Conservation (phyloP, 148 eudicot species). For the Simmondsia chinensis region DNA sequence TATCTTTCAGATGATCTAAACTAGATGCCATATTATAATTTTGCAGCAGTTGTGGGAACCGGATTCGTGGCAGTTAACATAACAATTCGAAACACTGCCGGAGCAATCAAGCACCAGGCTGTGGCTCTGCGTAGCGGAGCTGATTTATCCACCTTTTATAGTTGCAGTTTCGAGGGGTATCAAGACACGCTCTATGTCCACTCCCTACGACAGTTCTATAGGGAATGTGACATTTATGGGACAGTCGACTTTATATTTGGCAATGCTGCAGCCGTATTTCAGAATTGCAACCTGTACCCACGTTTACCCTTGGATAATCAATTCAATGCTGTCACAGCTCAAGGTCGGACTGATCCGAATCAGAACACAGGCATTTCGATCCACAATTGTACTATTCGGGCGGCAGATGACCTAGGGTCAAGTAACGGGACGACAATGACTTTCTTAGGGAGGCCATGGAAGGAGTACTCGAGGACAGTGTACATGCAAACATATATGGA, state of each 20-base stretch:
- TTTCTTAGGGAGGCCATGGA: constrained; percentile 78
- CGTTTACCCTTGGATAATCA: constrained; percentile 45
- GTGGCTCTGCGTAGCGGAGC: constrained; percentile 74
- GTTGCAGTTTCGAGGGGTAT: constrained; percentile 76
- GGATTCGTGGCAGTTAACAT: constrained; percentile 57
- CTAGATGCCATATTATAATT: background rate
- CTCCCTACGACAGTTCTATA: constrained; percentile 65
- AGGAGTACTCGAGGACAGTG: constrained; percentile 50
- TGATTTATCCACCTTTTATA: constrained; percentile 63
- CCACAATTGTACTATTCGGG: constrained; percentile 45
- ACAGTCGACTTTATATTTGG: constrained; percentile 90
- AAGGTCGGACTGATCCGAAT: constrained; percentile 62
- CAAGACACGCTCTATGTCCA: constrained; percentile 82
- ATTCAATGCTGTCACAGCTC: constrained; percentile 79
- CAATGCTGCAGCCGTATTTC: constrained; percentile 64
- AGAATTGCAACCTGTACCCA: constrained; percentile 59
- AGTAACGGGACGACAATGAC: constrained; percentile 23
- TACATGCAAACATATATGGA: constrained; percentile 48
- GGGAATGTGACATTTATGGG: constrained; percentile 74
- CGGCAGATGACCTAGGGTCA: constrained; percentile 46
- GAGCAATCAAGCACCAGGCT: constrained; percentile 63
- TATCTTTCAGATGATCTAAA: background rate
- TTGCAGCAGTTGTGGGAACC: constrained; percentile 49
- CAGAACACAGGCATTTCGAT: constrained; percentile 75
- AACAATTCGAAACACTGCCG: constrained; percentile 73